Evolutionary conservation across 371 early-diverging fungal species (phyloP).

Genomic region (Cokeromyces recurvatus): DNA sequence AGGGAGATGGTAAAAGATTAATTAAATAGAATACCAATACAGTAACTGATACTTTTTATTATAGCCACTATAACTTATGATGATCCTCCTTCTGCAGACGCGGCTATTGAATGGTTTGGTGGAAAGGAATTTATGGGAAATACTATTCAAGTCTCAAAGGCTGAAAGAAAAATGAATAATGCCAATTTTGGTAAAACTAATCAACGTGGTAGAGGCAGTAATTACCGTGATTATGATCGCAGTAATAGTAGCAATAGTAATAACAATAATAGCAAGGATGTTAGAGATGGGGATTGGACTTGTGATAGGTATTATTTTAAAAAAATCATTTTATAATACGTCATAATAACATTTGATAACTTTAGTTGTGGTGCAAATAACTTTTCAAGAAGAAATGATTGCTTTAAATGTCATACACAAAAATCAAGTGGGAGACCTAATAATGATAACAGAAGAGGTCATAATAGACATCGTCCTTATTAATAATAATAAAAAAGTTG

Average conservation of each 20-base stretch:
- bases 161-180: constrained; percentile 49
- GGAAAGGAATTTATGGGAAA: constrained; percentile 53
- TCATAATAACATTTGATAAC: too few species aligned
- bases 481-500: constrained; percentile 7
- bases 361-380: constrained; percentile 28
- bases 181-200: too few species aligned
- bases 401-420: constrained; percentile 26
- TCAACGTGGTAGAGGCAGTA: constrained; percentile 4
- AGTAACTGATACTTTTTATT: neutral
- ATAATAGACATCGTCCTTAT: constrained; percentile 25
- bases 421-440: constrained; percentile 11
- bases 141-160: constrained; percentile 58
- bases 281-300: constrained; percentile 30
- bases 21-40: neutral
- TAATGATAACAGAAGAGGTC: constrained; percentile 9
- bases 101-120: constrained; percentile 70
- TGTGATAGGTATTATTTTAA: constrained; percentile 31
- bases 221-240: constrained; percentile 36
- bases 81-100: constrained; percentile 65
- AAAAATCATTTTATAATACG: neutral
- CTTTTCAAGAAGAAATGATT: constrained; percentile 25
- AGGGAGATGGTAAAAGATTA: constrained; percentile 60
- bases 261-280: constrained; percentile 2
- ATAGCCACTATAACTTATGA: constrained; percentile 71
- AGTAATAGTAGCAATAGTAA: constrained; percentile 13